Base-by-base conservation (phyloP, 305 asterid species). In the Fraxinus sp. region DNA sequence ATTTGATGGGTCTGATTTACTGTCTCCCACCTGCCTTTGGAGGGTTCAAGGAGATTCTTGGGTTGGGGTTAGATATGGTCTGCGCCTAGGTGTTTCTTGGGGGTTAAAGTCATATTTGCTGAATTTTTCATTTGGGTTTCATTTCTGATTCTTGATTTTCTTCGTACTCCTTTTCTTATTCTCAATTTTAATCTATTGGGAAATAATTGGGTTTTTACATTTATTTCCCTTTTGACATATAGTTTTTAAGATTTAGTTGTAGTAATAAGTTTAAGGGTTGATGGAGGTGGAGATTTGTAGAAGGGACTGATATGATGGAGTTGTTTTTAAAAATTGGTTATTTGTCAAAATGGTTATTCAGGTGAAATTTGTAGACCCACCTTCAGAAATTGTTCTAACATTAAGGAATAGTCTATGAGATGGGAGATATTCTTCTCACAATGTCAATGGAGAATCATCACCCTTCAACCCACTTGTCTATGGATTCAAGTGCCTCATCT, bases 401-500 rank as follows among this genome's bases (percentile, higher is more conserved):
- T 75, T 33, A 64, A 85, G 79, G 82, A 66, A 80, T 72, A 74
- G 59, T 79, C 78, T 75, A 80, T 80, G 87, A 88, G 84, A 93
- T 93, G 97, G 96, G 75, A 86, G 97, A 91, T 84, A 79, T 91
- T 81, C 90, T 92, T 83, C 91, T 91, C 76, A 89, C 93, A 72
- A 80, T 95, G 57, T 88, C 94, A 74, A 92, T 92, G 95, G 98
- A 95, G 86, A 95, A 91, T 87, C 94, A 90, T 85, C 97, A 92
- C 80, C 98, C 98, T 84, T 93, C 94, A 59, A 94, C 97, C 83
- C 92, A 90, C 26, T 84, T 95, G 80, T 95, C 98, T 78, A 95
- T 94, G 97, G 98, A 95, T 90, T 92, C 97, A 41, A 95, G 95
- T 79, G 95, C 94, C 35, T 90, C 97, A 4, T 91, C 96, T 0